These are phyloP conservation scores for Fusarium sp. DNA, from an alignment of 2,329 filamentous ascomycete species.

Conservation along the genomic window DNA sequence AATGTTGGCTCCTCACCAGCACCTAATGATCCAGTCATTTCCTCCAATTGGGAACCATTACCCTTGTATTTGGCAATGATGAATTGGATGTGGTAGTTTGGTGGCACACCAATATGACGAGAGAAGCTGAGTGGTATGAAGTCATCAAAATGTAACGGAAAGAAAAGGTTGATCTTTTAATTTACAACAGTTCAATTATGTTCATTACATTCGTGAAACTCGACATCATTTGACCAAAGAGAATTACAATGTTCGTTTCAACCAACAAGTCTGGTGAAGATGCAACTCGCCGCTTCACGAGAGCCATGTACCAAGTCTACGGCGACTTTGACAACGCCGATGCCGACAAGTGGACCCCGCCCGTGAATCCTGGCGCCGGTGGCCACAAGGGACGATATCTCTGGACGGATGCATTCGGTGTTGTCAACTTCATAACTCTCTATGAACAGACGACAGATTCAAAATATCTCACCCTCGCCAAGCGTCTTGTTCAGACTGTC, in stretches of 20 bases:
- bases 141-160: slow-evolving; percentile 7
- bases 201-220: background rate
- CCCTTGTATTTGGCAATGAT: background rate
- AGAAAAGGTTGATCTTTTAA: background rate
- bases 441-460: slow-evolving; percentile 55
- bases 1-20: background rate
- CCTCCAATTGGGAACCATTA: background rate
- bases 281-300: slow-evolving; percentile 50
- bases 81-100: background rate
- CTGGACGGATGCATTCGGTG: slow-evolving; percentile 73
- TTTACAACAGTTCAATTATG: background rate
- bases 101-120: slow-evolving; percentile 11
- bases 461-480: slow-evolving; percentile 65
- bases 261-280: slow-evolving; percentile 16
- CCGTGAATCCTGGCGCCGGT: slow-evolving; percentile 61
- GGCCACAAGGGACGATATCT: slow-evolving; percentile 72
- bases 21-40: background rate
- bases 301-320: slow-evolving; percentile 58
- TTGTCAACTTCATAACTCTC: slow-evolving; percentile 71
- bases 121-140: slow-evolving; percentile 13
- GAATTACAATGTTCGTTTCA: background rate
- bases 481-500: slow-evolving; percentile 64
- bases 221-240: background rate
- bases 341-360: slow-evolving; percentile 61
- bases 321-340: slow-evolving; percentile 51